Base-by-base conservation (phyloP, 1,284 basidiomycete genomes). In the Porogramme epimiltina region DNA sequence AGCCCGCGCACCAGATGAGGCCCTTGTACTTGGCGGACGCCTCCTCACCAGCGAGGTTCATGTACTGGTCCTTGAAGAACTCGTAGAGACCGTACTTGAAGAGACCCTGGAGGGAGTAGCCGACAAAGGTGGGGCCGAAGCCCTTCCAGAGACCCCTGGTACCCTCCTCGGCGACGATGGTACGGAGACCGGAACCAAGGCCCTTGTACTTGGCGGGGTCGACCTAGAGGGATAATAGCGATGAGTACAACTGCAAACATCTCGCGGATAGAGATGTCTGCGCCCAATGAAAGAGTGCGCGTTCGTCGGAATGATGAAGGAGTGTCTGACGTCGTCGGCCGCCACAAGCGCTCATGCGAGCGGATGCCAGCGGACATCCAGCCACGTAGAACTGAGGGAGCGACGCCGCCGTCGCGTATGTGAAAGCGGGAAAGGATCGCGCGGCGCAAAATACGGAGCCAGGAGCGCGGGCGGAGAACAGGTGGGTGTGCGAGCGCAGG, bases 61-160 rank as follows among this genome's bases (percentile, higher is more conserved):
- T 88, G 78, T 94, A 91, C 58, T 74, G 63, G 72, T 96, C 93
- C 81, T 98, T 98, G 89, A 95, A 98, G 69, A 91, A 73, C 76
- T 96, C 94, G 74, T 97, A 96, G 70, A 93, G 89, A 76, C 93
- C 93, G 73, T 93, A 97, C 77, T 98, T 98, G 85, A 95, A 91
- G 79, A 94, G 85, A 68, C 95, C 96, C 76, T 98, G 96, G 62
- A 96, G 81, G 19, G 94, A 91, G 80, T 98, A 98, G 54, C 95
- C 95, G 72, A 96, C 78, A 63, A 93, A 79, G 49, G 93, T 95
- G 47, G 93, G 93, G 42, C 92, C 93, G 69, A 98, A 81, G 66
- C 95, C 96, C 69, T 96, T 98, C 79, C 95, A 89, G 70, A 98
- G 85, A 69, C 93, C 96, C 47, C 73, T 82, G 59, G 82, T 73